These are phyloP conservation scores for Kwoniella bestiolae DNA, from an alignment of 768 basidiomycete genomes.

Conservation along the genomic window DNA sequence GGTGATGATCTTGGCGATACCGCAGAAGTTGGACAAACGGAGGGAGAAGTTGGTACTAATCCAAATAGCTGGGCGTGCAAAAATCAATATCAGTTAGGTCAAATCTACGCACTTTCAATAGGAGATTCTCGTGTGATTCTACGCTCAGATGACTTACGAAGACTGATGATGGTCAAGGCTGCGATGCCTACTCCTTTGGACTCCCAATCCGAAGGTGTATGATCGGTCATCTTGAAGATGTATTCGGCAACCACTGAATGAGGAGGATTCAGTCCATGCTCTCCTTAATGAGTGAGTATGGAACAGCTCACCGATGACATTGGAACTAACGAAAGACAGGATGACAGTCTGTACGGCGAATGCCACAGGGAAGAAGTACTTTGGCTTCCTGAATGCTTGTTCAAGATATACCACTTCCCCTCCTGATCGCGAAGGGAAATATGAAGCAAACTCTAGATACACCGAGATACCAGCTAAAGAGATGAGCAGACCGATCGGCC, in stretches of 20 bases:
- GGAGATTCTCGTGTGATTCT: background rate
- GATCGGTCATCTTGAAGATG: conserved; percentile 33
- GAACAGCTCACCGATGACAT: conserved; percentile 26
- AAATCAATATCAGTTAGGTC: background rate
- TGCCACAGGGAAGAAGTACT: conserved; percentile 42
- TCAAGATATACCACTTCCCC: conserved; percentile 44
- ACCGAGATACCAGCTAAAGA: conserved; percentile 32
- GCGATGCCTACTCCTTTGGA: conserved; percentile 32
- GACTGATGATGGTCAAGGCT: conserved; percentile 6
- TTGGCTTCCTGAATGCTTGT: conserved; percentile 27
- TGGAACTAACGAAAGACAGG: conserved; percentile 34
- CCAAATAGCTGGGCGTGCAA: conserved; percentile 6
- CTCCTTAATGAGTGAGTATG: background rate
- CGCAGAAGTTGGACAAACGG: conserved; percentile 31
- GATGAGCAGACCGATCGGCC: conserved; percentile 35
- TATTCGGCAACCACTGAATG: conserved; percentile 29
- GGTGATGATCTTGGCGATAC: conserved; percentile 32
- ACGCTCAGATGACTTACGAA: conserved; percentile 15
- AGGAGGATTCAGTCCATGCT: too few species aligned
- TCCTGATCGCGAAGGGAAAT: conserved; percentile 38
- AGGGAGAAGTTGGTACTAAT: conserved; percentile 30
- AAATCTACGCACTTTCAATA: too few species aligned
- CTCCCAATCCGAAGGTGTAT: conserved; percentile 26
- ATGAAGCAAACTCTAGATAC: conserved; percentile 38
- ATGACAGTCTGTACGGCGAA: conserved; percentile 38